A percentile compares a stretch with the other conserved stretches of the same genome.
Conservation (phyloP, 1,284 basidiomycete species). For the Clitocybe nebularis region DNA sequence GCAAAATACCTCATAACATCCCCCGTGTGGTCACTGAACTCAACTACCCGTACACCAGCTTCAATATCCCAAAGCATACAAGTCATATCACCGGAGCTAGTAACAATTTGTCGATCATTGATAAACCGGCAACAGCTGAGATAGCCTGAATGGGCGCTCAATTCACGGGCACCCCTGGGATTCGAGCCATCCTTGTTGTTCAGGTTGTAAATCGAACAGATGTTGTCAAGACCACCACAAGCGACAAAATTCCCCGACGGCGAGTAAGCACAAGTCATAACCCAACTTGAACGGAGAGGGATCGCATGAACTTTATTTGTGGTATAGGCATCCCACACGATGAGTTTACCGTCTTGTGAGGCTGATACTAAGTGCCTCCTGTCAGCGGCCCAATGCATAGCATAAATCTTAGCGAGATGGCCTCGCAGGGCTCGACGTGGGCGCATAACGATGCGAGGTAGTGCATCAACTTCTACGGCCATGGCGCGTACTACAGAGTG, state of each 20-base stretch:
- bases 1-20: slow-evolving; percentile 91
- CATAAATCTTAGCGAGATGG: slow-evolving; percentile 98
- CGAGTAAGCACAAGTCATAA: slow-evolving; percentile 99
- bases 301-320: slow-evolving; percentile 99
- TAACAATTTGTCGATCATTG: slow-evolving; percentile 97
- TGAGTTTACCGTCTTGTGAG: slow-evolving; percentile 98
- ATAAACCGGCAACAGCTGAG: slow-evolving; percentile 97
- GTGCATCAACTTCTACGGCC: slow-evolving; percentile 92
- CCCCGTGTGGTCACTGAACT: slow-evolving; percentile 98
- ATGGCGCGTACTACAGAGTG: slow-evolving; percentile 78
- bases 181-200: slow-evolving; percentile 68
- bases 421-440: slow-evolving; percentile 92
- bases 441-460: slow-evolving; percentile 95
- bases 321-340: slow-evolving; percentile 99
- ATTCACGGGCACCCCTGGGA: slow-evolving; percentile 81
- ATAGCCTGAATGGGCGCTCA: slow-evolving; percentile 96
- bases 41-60: slow-evolving; percentile 89
- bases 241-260: slow-evolving; percentile 97
- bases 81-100: slow-evolving; percentile 97
- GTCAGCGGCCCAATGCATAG: slow-evolving; percentile 99
- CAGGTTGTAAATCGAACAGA: slow-evolving; percentile 96
- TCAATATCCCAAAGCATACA: slow-evolving; percentile 99
- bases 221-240: slow-evolving; percentile 98
- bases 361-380: slow-evolving; percentile 96
- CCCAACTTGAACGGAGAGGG: slow-evolving; percentile 95